Evolutionary conservation across 1,139 yeast species (phyloP).

Genomic region (Blastobotrys illinoisensis): DNA sequence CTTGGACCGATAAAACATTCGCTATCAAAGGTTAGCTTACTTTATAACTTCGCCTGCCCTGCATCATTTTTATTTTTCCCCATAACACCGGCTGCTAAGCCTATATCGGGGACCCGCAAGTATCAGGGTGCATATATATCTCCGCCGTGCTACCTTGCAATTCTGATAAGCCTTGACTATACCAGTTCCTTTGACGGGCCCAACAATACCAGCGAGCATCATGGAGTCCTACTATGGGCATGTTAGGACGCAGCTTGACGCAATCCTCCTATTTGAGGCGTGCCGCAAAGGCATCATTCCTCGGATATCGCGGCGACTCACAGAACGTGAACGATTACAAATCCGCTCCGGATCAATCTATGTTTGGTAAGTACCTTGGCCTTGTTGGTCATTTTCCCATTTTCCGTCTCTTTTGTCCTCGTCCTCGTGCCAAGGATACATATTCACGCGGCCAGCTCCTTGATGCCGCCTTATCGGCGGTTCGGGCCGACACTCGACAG

Average conservation of each 20-base stretch:
- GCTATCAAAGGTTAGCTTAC: neutral
- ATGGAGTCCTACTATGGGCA: constrained; percentile 53
- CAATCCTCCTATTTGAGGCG: constrained; percentile 52
- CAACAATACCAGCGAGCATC: neutral
- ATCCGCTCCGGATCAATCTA: constrained; percentile 49
- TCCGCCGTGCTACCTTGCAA: neutral
- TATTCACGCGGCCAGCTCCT: neutral
- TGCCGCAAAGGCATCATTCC: constrained; percentile 46
- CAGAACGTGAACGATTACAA: constrained; percentile 44
- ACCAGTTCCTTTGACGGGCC: too few species aligned
- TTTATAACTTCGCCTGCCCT: neutral
- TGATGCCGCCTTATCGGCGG: too few species aligned
- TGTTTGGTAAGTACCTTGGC: constrained; percentile 38
- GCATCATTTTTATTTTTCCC: neutral
- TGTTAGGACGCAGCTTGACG: constrained; percentile 47
- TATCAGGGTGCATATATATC: neutral
- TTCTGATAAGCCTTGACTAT: too few species aligned
- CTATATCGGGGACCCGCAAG: neutral
- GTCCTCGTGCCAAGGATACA: too few species aligned
- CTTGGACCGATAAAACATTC: neutral
- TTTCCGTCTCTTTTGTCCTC: neutral
- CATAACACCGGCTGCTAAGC: neutral
- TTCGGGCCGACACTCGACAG: too few species aligned
- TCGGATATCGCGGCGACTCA: constrained; percentile 45
- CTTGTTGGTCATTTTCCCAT: neutral